Evolutionary conservation across 305 asterid species (phyloP).

Genomic region (Salvia sclarea): DNA sequence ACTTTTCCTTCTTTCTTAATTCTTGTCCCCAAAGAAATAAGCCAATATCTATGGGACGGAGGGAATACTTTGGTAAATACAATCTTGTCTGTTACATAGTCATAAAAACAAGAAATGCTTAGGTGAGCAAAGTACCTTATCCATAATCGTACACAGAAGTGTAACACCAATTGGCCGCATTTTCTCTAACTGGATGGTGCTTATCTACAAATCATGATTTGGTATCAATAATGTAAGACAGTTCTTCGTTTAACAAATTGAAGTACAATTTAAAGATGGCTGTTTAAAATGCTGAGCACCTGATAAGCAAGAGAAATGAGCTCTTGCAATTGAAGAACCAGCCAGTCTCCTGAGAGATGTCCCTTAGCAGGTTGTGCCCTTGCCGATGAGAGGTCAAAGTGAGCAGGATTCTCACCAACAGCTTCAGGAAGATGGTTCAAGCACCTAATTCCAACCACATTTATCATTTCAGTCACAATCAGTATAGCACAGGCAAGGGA

Average conservation of each 20-base stretch:
- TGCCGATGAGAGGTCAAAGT: conserved; percentile 87
- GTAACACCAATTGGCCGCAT: conserved; percentile 91
- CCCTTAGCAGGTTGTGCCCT: conserved; percentile 53
- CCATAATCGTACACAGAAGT: conserved; percentile 82
- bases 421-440: conserved; percentile 93
- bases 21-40: too few species aligned
- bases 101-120: conserved; percentile 19
- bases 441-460: conserved; percentile 64
- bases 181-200: conserved; percentile 97
- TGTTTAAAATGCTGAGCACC: conserved; percentile 52
- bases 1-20: too few species aligned
- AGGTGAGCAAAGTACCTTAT: conserved; percentile 65
- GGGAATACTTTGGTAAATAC: too few species aligned
- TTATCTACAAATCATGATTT: conserved; percentile 61
- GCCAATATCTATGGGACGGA: too few species aligned
- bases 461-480: conserved; percentile 30
- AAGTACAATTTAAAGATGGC: conserved; percentile 23
- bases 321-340: conserved; percentile 92
- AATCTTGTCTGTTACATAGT: not conserved
- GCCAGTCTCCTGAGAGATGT: conserved; percentile 69
- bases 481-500: conserved; percentile 23
- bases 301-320: conserved; percentile 98
- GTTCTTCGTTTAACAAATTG: conserved; percentile 19
- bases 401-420: conserved; percentile 87
- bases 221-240: conserved; percentile 23